Evolutionary conservation across 2,329 filamentous ascomycete genomes (phyloP), one percentile per base, ranked within the genome.

Genomic region (Biscogniauxia mediterranea): DNA sequence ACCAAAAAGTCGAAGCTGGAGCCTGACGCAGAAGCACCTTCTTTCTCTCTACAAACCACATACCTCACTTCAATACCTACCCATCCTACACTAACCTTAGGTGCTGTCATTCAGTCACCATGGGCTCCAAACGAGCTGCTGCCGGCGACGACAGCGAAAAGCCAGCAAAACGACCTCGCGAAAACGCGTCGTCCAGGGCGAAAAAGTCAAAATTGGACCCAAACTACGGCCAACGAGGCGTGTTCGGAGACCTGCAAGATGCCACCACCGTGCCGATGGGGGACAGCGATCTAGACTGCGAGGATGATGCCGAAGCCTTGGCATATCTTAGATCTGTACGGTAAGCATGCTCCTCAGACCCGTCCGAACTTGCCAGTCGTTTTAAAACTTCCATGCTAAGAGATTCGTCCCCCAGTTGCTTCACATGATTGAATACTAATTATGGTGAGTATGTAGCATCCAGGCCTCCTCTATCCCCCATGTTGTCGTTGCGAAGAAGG

Each of bases 391-490:
- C 56, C 42, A 67, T 42, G 69, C 70, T 71, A 69, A 73, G 69
- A 57, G 28, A 32, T 13, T 32, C 61, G 28, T 26, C 62, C 32
- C 60, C 52, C 60, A 63, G 64, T 62, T 56, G 52, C 51, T 62
- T 51, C 61, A 57, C 59, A 55, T 63, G 58, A 65, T 65, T 55
- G n/a, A 60, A 64, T 77, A 72, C 83, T 85, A 78, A 83, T 83
- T 32, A 72, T 80, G 77, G 77, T 81, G 78, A 81, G 78, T 80
- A 73, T 46, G 38, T 70, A 95, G 91, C 78, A 83, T 85, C 67
- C 88, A 96, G 84, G 91, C 91, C n/a, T 85, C 80, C 62, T 77
- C 81, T 9, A 89, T 96, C 38, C 92, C 92, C 0, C 83, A 88
- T 66, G 78, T 95, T 11, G 82, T 95, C 56, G 83, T 87, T 53